Evolutionary conservation across 371 early-diverging fungal genomes (phyloP).

Genomic region (Globomyces sp.): DNA sequence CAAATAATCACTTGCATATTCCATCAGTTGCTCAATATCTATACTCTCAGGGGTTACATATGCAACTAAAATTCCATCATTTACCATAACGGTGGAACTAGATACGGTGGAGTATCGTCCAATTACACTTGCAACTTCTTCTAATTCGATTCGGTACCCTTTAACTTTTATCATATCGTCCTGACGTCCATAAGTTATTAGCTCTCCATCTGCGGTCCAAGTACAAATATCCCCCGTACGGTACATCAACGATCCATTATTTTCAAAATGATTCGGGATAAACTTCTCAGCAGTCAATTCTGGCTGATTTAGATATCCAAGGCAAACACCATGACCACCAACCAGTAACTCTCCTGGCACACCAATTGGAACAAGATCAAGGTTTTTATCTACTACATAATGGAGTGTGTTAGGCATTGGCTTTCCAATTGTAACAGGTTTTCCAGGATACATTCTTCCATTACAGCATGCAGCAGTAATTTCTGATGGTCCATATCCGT

Average conservation of each 20-base stretch:
- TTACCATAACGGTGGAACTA: constrained; percentile 18
- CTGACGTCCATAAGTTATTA: constrained; percentile 30
- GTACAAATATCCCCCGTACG: constrained; percentile 27
- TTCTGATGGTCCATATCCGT: constrained; percentile 37
- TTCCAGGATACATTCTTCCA: neutral
- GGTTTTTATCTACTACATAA: constrained; percentile 16
- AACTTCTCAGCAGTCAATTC: constrained; percentile 27
- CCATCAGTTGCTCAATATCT: constrained; percentile 8
- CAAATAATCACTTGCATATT: neutral
- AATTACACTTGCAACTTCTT: constrained; percentile 32
- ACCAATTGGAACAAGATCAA: constrained; percentile 24
- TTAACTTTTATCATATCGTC: constrained; percentile 49
- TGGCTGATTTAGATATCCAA: constrained; percentile 29
- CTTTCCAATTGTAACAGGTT: constrained; percentile 21
- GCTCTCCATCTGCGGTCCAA: constrained; percentile 17
- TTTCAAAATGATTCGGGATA: constrained; percentile 12
- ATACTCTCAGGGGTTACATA: constrained; percentile 20
- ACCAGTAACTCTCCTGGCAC: constrained; percentile 25
- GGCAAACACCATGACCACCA: constrained; percentile 25
- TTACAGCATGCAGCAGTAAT: constrained; percentile 17
- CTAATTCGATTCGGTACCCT: constrained; percentile 49
- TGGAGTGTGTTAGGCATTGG: constrained; percentile 19
- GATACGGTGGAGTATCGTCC: constrained; percentile 8
- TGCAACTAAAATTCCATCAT: constrained; percentile 15
- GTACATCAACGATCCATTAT: constrained; percentile 21